Conservation (phyloP, 768 basidiomycete species). For the Steccherinum ochraceum region DNA sequence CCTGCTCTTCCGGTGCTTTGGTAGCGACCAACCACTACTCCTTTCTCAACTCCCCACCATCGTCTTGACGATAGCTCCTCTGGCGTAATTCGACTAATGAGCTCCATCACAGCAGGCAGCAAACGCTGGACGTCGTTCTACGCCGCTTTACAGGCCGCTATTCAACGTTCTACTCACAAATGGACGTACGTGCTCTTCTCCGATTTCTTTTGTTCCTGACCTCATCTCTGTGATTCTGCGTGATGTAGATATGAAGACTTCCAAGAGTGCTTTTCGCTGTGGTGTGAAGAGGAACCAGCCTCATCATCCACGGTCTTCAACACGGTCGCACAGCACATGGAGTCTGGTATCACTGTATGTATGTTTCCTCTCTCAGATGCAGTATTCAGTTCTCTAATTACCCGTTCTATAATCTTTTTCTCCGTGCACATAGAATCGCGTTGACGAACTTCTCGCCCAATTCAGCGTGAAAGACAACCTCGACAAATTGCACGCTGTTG, state of each 20-base stretch:
- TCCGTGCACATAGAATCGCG: constrained; percentile 42
- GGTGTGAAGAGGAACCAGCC: constrained; percentile 31
- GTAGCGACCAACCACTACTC: no score
- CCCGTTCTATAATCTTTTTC: no score
- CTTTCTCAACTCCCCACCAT: no score
- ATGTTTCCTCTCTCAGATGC: not conserved
- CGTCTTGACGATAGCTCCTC: no score
- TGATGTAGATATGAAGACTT: constrained; percentile 40
- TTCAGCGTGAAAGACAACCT: constrained; percentile 65
- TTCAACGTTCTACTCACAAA: constrained; percentile 44
- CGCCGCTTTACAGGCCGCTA: constrained; percentile 46
- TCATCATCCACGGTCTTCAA: constrained; percentile 33
- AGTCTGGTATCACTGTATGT: constrained; percentile 46
- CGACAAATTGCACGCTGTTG: constrained; percentile 62
- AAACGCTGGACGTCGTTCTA: constrained; percentile 48
- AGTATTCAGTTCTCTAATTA: no score
- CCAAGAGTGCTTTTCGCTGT: constrained; percentile 31
- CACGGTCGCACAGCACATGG: constrained; percentile 66
- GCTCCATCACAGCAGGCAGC: constrained; percentile 24
- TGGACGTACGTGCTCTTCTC: constrained; percentile 37
- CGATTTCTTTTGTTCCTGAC: not conserved
- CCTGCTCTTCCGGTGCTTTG: no score
- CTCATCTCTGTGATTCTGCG: no score
- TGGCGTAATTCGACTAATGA: no score
- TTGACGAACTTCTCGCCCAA: constrained; percentile 63